Percentiles rank a stretch among this genome's conserved stretches.
These are phyloP conservation scores for Ambrosia hybrid DNA, from an alignment of 140 eudicot species.

Conservation along the genomic window DNA sequence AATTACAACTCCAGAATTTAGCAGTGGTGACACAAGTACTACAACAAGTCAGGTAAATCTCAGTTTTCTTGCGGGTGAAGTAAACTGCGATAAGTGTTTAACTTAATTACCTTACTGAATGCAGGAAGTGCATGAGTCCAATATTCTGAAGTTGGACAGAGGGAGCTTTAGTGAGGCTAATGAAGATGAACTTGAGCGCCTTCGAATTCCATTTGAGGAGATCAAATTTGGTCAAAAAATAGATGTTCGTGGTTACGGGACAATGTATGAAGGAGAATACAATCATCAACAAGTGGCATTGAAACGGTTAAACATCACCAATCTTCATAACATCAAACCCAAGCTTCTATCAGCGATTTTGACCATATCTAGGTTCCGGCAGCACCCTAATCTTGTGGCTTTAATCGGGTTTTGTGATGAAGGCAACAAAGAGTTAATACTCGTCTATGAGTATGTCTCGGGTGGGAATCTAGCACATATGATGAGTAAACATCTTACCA, in stretches of 20 bases:
- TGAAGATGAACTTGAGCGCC: constrained; percentile 24
- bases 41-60: constrained; percentile 14
- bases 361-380: constrained; percentile 16
- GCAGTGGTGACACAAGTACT: constrained; percentile 13
- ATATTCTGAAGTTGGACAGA: constrained; percentile 9
- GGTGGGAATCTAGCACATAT: constrained; percentile 36
- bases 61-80: constrained; percentile 6
- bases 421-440: constrained; percentile 30
- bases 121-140: constrained; percentile 25
- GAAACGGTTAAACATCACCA: constrained; percentile 37
- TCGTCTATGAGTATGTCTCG: constrained; percentile 32
- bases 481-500: constrained; percentile 34
- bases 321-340: constrained; percentile 36
- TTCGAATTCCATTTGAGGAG: constrained; percentile 35
- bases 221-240: constrained; percentile 32
- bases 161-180: constrained; percentile 4
- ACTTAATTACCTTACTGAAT: constrained; percentile 9
- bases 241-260: constrained; percentile 35
- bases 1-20: constrained; percentile 13
- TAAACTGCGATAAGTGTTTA: neutral
- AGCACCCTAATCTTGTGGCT: constrained; percentile 39
- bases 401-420: constrained; percentile 37
- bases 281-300: constrained; percentile 31
- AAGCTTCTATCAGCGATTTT: constrained; percentile 35
- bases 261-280: constrained; percentile 37